Evolutionary conservation across 2,329 filamentous ascomycete genomes (phyloP), one percentile per base, ranked within the genome.

Genomic region (Fusarium musae): DNA sequence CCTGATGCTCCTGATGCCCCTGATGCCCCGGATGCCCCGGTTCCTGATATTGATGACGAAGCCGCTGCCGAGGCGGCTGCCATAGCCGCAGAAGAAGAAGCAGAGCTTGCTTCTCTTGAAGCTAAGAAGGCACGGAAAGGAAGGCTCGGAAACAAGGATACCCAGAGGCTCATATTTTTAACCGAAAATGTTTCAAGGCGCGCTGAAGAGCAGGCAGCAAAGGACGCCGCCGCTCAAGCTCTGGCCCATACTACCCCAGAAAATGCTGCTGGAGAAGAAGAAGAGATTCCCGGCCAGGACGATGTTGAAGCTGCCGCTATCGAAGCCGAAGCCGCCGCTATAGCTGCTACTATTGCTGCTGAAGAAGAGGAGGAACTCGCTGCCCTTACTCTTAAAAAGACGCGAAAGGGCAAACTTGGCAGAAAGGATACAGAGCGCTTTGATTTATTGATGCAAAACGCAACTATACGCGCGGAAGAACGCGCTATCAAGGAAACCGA

Each of bases 121-220:
- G 81, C 82, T 30, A 89, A 88, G 76, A 88, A 87, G 73, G 82
- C 82, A 3, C 86, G 85, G 72, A 89, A 86, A 77, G 80, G 81
- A 61, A 87, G 82, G 66, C 74, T 86, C 17, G 78, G 75, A 4
- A 87, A 84, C 70, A 86, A 82, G 63, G 85, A 86, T 37, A 79
- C 86, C 56, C 84, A 87, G 66, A 86, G 84, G 66, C 80, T 83
- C 32, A 80, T 83, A 39, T 73, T 75, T 12, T 75, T 86, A 11
- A 81, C 78, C 15, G 79, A 80, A 42, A 82, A 79, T 37, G 78
- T 80, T 32, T 77, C 76, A 34, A 78, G 77, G 66, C 79, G 83
- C 39, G 81, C 82, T 11, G 83, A 70, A 69, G 74, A 79, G 53
- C 52, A 83, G 44, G 81, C 81, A 21, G 81, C 80, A 36, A 80